Base-by-base conservation (phyloP, 108 stramenopile species). In the Cyclostephanos tholiformis region DNA sequence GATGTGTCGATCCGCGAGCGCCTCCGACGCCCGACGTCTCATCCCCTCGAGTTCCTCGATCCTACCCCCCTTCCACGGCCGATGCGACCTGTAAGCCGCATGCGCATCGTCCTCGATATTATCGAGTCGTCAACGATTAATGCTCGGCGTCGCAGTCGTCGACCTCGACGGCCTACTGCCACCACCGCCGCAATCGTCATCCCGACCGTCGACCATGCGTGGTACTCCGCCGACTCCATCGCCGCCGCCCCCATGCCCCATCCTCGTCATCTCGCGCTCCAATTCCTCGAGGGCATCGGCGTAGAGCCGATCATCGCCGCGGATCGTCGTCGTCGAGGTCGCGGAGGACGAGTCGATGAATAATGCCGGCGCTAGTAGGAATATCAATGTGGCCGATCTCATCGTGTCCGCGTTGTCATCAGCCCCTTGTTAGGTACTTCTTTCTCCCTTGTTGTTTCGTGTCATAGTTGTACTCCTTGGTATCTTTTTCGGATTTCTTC, bases 31-130 rank as follows among this genome's bases (percentile, higher is more conserved):
- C 19, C 58, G 38, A 23, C 30, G 10, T 26, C 49, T 35, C 56
- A 75, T 61, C 44, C 67, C 46, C 27, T 75, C 59, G 23, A 67
- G 13, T 23, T 60, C 66, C 20, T 25, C 57, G 26, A 0, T 26
- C 55, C 20, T 67, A n/a, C 49, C 67, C 25, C 11, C 59, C 19
- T 59, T n/a, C 44, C 65, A 16, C 26, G 46, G 19, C 13, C 55
- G 41, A 12, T 41, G 41, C 41, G 41, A 41, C 9, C 12, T 41
- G 4, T 41, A 41, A 1, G 11, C 41, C 41, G 41, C 9, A 41
- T 41, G 41, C 41, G 9, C 41, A 10, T 10, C 41, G 41, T 41
- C 41, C 11, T 1, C 41, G 36, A 36, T n/a, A n/a, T n/a, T 6
- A 10, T 41, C 41, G 7, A 41, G 4, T 1, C 41, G 41, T 12